phyloP scores from a whole-genome alignment of 2,329 filamentous ascomycete genomes.

The Colletotrichum coccodes region DNA sequence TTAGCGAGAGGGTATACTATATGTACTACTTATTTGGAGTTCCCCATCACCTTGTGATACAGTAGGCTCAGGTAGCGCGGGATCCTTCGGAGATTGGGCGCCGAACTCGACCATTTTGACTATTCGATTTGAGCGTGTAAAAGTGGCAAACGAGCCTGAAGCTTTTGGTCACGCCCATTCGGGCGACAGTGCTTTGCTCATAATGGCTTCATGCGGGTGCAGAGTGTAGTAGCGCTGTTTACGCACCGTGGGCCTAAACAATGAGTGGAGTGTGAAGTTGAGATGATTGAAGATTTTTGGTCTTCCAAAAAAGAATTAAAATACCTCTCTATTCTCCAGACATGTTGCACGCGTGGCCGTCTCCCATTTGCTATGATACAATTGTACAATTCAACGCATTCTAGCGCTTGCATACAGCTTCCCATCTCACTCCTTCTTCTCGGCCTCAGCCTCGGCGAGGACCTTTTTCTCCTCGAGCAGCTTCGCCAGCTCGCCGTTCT shows the following conservation, averaged over 20 bases:
- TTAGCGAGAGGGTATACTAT: neutral
- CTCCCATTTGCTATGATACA: conserved; percentile 25
- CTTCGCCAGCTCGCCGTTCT: conserved; percentile 92
- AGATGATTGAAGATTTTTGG: neutral
- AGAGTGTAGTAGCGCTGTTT: neutral
- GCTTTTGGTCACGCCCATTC: too few species aligned
- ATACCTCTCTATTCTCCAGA: conserved; percentile 18
- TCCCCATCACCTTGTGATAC: neutral
- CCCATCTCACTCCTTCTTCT: conserved; percentile 44
- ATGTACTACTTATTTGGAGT: neutral
- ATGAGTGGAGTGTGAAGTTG: neutral
- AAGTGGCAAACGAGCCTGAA: neutral
- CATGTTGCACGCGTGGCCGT: neutral
- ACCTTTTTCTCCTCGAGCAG: conserved; percentile 92
- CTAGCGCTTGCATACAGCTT: neutral
- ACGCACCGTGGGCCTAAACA: too few species aligned
- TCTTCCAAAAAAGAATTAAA: neutral
- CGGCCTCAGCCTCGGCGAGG: conserved; percentile 65
- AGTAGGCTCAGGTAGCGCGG: neutral
- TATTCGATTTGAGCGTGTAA: neutral
- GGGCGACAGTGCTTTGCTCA: neutral
- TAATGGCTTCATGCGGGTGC: neutral
- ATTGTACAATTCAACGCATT: conserved; percentile 27
- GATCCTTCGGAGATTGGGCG: neutral
- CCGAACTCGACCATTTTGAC: neutral